Percentiles rank a stretch among this genome's conserved stretches.
Evolutionary conservation across 2,329 filamentous ascomycete genomes (phyloP).

Genomic region (Xylariaceae sp.): DNA sequence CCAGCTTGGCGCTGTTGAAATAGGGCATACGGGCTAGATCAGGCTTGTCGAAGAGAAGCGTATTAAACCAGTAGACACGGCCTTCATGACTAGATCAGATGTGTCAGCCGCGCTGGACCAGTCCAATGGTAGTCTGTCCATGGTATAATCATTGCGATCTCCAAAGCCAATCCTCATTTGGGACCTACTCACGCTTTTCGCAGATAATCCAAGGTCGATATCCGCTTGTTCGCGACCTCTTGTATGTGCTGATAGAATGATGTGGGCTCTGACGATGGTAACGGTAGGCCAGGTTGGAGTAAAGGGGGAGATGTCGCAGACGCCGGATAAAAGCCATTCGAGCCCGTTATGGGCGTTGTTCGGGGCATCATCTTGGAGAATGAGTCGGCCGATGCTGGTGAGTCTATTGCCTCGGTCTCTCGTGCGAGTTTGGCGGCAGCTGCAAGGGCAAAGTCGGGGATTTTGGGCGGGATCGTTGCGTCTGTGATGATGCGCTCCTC

Average conservation of each 20-base stretch:
- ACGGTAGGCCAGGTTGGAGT: slow-evolving; percentile 18
- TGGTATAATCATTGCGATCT: neutral
- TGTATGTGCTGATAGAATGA: slow-evolving; percentile 64
- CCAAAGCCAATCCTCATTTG: too few relatives aligned
- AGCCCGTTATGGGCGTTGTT: slow-evolving; percentile 30
- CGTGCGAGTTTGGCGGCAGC: slow-evolving; percentile 38
- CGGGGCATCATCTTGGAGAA: slow-evolving; percentile 42
- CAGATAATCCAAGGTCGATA: slow-evolving; percentile 89
- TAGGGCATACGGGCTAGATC: slow-evolving; percentile 81
- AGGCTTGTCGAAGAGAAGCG: slow-evolving; percentile 79
- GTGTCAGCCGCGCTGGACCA: too few relatives aligned
- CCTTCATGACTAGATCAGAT: slow-evolving; percentile 72
- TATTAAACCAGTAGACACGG: slow-evolving; percentile 97
- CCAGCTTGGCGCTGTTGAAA: slow-evolving; percentile 78
- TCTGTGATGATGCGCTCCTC: slow-evolving; percentile 35
- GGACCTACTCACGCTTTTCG: slow-evolving; percentile 71
- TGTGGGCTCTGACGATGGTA: slow-evolving; percentile 41
- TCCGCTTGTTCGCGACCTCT: slow-evolving; percentile 84
- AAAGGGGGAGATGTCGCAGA: slow-evolving; percentile 21
- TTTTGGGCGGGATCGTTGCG: slow-evolving; percentile 45
- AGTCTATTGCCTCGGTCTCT: slow-evolving; percentile 27
- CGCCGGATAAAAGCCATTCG: slow-evolving; percentile 24
- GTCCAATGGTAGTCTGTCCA: too few relatives aligned
- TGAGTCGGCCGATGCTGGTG: slow-evolving; percentile 32
- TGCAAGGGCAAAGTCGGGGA: slow-evolving; percentile 50